A percentile compares a stretch with the other conserved stretches of the same genome.
These are phyloP conservation scores for Cutaneotrichosporon sp. DNA, from an alignment of 1,284 basidiomycete genomes.

Conservation along the genomic window DNA sequence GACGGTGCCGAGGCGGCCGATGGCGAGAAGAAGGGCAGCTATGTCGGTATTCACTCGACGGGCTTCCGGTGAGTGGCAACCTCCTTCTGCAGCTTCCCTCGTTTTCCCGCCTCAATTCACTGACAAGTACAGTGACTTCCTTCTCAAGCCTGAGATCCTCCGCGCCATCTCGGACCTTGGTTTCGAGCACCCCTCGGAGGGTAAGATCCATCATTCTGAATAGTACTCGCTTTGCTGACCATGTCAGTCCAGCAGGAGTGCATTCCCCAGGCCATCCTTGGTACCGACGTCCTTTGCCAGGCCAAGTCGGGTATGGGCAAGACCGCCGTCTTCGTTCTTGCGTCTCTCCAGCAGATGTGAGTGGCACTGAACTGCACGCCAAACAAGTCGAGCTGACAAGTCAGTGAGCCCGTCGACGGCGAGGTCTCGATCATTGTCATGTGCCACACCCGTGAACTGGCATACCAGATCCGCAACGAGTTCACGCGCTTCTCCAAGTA, in stretches of 20 bases:
- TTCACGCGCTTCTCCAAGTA: conserved; percentile 99
- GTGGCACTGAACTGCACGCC: conserved; percentile 12
- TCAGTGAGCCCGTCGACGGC: conserved; percentile 86
- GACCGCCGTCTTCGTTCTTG: conserved; percentile 98
- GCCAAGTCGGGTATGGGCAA: conserved; percentile 99
- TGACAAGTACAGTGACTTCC: conserved; percentile 70
- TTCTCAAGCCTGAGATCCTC: conserved; percentile 93
- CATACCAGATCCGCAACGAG: conserved; percentile 99
- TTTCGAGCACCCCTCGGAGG: conserved; percentile 99
- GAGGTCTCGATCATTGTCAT: conserved; percentile 97
- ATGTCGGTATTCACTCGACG: conserved; percentile 94
- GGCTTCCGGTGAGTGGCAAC: conserved; percentile 72
- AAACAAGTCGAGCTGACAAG: conserved; percentile 11
- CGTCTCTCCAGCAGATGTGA: conserved; percentile 89
- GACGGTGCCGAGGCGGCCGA: conserved; percentile 63
- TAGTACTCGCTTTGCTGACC: neutral
- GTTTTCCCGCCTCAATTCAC: neutral
- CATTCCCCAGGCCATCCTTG: conserved; percentile 98
- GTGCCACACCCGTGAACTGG: conserved; percentile 98
- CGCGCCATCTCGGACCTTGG: conserved; percentile 98
- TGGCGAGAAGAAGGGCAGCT: conserved; percentile 88
- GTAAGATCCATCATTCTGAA: conserved; percentile 56
- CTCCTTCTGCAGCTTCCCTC: neutral
- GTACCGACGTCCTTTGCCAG: conserved; percentile 99
- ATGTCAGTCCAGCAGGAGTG: conserved; percentile 96